Base-by-base conservation (phyloP, 2,329 filamentous ascomycete species). In the Ophiostoma pallidulum region DNA sequence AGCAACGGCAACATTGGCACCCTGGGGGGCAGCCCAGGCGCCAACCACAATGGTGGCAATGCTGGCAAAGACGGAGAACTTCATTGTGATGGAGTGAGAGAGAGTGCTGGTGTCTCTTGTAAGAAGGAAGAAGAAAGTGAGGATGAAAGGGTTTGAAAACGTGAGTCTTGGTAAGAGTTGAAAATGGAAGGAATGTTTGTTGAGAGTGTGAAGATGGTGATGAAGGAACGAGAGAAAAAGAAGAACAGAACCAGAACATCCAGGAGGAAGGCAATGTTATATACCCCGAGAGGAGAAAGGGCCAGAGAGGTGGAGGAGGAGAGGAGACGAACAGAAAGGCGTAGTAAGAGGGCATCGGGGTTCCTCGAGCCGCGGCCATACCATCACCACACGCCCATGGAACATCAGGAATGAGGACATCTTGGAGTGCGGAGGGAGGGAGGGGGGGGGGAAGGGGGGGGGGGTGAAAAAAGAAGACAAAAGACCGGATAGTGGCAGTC, bases 21-120 rank as follows among this genome's bases (percentile, higher is more conserved):
- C 28, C 36, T 45, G 41, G n/a, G 51, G 51, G 3, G 42, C 51
- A 31, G 51, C 51, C 8, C 49, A 39, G 38, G 24, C 46, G 46
- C 51, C 47, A 5, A 43, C 18, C 14, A 33, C 38, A 26, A 54
- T 31, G 31, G 26, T 14, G 19, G 51, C 44, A 26, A 45, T 32
- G 26, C 35, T 14, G 41, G 43, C 37, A 26, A 54, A 18, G 26
- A 39, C 16, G 16, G 52, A 53, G 51, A 54, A 54, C 48, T 52
- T 52, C 52, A 54, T 54, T 32, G 38, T 54, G 50, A 39, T 18
- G 31, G 39, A 35, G n/a, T n/a, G n/a, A n/a, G n/a, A n/a, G n/a
- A n/a, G n/a, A n/a, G n/a, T n/a, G n/a, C n/a, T n/a, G n/a, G n/a
- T n/a, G n/a, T n/a, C n/a, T n/a, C n/a, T n/a, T n/a, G n/a, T n/a